Evolutionary conservation across 371 early-diverging fungal species (phyloP).

Genomic region (Mucor indicus): DNA sequence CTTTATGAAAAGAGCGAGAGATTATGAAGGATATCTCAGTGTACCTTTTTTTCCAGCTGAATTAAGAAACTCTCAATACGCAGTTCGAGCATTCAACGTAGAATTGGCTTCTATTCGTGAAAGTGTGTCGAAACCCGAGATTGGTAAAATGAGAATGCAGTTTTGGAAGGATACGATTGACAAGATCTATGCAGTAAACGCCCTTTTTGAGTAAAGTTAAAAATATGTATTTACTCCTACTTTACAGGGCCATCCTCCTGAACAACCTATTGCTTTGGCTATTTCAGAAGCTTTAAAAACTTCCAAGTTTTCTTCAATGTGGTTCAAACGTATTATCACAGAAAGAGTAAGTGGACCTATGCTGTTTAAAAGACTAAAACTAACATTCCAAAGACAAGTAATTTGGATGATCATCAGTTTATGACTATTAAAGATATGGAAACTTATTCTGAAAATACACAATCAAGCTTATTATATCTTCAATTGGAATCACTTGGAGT

Average conservation of each 20-base stretch:
- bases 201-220: neutral
- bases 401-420: conserved; percentile 67
- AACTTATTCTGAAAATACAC: conserved; percentile 84
- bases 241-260: conserved; percentile 62
- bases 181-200: conserved; percentile 58
- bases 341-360: conserved; percentile 61
- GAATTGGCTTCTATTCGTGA: conserved; percentile 83
- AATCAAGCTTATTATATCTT: conserved; percentile 80
- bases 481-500: conserved; percentile 86
- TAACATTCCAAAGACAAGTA: conserved; percentile 46
- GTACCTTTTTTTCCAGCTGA: conserved; percentile 70
- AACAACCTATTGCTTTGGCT: conserved; percentile 70
- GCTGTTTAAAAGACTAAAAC: no score
- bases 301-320: conserved; percentile 53
- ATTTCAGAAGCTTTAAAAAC: conserved; percentile 49
- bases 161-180: conserved; percentile 83
- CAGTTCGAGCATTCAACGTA: conserved; percentile 84
- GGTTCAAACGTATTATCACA: conserved; percentile 73
- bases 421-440: conserved; percentile 79
- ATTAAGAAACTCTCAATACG: conserved; percentile 67
- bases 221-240: neutral
- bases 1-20: conserved; percentile 43
- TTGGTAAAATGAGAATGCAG: conserved; percentile 81
- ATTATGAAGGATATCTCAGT: conserved; percentile 76
- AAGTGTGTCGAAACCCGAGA: conserved; percentile 60